Conservation (phyloP, 2,329 filamentous ascomycete species). For the Fusarium hainanense region DNA sequence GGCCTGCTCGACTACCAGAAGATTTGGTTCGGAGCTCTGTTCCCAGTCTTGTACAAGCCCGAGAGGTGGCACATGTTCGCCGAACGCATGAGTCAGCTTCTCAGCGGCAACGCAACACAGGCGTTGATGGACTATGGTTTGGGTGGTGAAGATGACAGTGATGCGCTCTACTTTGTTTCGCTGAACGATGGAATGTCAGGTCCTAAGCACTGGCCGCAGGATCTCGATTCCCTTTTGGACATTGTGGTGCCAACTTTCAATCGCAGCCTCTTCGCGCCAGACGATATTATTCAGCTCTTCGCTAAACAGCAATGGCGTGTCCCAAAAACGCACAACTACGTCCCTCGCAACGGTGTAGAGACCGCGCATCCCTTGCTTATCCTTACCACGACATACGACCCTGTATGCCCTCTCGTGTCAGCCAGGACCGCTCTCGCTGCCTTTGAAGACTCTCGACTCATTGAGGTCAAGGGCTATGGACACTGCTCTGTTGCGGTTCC, state of each 20-base stretch:
- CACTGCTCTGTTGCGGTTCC: slow-evolving; percentile 55
- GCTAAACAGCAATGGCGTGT: slow-evolving; percentile 48
- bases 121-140: slow-evolving; percentile 52
- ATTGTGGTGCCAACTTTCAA: slow-evolving; percentile 50
- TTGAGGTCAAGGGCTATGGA: slow-evolving; percentile 57
- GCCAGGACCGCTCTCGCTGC: slow-evolving; percentile 51
- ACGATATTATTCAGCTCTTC: slow-evolving; percentile 48
- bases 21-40: slow-evolving; percentile 53
- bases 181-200: slow-evolving; percentile 47
- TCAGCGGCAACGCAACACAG: slow-evolving; percentile 55
- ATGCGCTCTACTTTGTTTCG: slow-evolving; percentile 44
- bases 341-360: slow-evolving; percentile 47
- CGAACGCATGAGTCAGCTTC: slow-evolving; percentile 48
- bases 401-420: slow-evolving; percentile 62
- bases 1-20: slow-evolving; percentile 53
- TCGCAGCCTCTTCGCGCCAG: slow-evolving; percentile 46
- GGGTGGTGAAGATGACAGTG: slow-evolving; percentile 30
- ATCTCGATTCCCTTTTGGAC: slow-evolving; percentile 49
- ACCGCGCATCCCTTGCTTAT: slow-evolving; percentile 49
- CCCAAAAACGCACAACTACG: slow-evolving; percentile 46
- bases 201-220: slow-evolving; percentile 47
- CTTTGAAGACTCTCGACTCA: slow-evolving; percentile 53
- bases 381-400: slow-evolving; percentile 52
- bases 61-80: slow-evolving; percentile 52
- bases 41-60: slow-evolving; percentile 54